Percentiles rank a stretch among this genome's conserved stretches.
Evolutionary conservation across 2,329 filamentous ascomycete genomes (phyloP).

Genomic region (Scedosporium dehoogii): DNA sequence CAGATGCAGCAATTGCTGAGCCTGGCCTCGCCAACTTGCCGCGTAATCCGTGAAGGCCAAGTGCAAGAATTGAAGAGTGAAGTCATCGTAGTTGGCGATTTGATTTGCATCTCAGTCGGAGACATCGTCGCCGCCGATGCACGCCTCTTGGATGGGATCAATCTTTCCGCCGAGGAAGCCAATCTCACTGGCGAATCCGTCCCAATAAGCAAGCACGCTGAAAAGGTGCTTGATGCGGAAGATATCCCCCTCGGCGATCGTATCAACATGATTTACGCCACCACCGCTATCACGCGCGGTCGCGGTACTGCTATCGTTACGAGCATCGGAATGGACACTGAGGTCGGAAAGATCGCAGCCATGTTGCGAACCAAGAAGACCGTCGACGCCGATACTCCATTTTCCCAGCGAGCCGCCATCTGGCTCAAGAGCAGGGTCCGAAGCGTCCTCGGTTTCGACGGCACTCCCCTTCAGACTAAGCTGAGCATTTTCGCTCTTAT

Average conservation of each 20-base stretch:
- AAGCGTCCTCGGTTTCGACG: slow-evolving; percentile 55
- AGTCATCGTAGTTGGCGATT: slow-evolving; percentile 54
- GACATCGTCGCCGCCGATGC: slow-evolving; percentile 64
- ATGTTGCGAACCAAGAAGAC: slow-evolving; percentile 49
- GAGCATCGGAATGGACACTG: slow-evolving; percentile 62
- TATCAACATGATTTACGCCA: slow-evolving; percentile 61
- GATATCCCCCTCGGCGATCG: slow-evolving; percentile 58
- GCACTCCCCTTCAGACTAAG: slow-evolving; percentile 77
- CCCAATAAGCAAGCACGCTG: slow-evolving; percentile 56
- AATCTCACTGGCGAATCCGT: slow-evolving; percentile 65
- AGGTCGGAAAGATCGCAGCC: slow-evolving; percentile 67
- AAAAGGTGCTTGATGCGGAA: slow-evolving; percentile 39
- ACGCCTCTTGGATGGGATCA: slow-evolving; percentile 55
- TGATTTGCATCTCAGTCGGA: slow-evolving; percentile 52
- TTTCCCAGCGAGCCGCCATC: slow-evolving; percentile 33
- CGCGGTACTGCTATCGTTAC: slow-evolving; percentile 60
- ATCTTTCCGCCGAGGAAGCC: slow-evolving; percentile 67
- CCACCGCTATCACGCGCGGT: slow-evolving; percentile 62
- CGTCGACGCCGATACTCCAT: slow-evolving; percentile 24
- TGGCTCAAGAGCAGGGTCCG: slow-evolving; percentile 32
- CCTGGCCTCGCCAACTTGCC: slow-evolving; percentile 48
- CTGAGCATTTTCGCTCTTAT: slow-evolving; percentile 76
- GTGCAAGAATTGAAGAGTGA: slow-evolving; percentile 43
- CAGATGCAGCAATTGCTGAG: slow-evolving; percentile 52
- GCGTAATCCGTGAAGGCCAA: slow-evolving; percentile 44